Evolutionary conservation across 305 asterid genomes (phyloP), one percentile per base, ranked within the genome.

Genomic region (Plantago coronopus): DNA sequence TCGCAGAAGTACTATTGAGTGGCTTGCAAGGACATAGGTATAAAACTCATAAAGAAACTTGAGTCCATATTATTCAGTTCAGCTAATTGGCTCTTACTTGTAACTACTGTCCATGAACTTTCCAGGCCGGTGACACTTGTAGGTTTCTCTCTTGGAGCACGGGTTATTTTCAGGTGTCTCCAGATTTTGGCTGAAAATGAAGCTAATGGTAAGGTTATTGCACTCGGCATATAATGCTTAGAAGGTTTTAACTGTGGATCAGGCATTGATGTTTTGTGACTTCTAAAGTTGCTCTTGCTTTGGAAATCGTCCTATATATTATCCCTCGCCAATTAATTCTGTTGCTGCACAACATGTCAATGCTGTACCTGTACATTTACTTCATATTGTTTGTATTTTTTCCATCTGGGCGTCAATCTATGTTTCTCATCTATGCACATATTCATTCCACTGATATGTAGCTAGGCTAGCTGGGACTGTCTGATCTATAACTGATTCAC

Each of bases 61-160:
- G 40, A 34, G 40, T 1, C 12, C 18, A 18, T 55, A 27, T 19
- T 66, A 15, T 62, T 37, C 19, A 23, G 14, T 53, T 14, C 42
- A 16, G 54, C 69, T 50, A 66, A 65, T 48, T 48, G 27, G 58
- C 56, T 55, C 61, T 69, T 31, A 25, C 63, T n/a, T 20, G 51
- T 51, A 43, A 49, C 67, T 60, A 49, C 67, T 60, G 51, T 65
- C 56, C 50, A 15, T 50, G 50, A 72, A 65, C 67, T 68, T 77
- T 54, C 78, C 88, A 93, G 97, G 91, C 99, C 97, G 40, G 99
- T 89, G 69, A 89, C 99, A 56, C 96, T 89, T 10, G 78, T 89
- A 38, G 97, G 97, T 59, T 93, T 89, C 80, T 93, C 99, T 17
- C 97, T 93, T 67, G 99, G 97, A 68, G 99, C 97, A 73, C 81